Percentiles rank a stretch among this genome's conserved stretches.
Evolutionary conservation across 192 early-diverging fungal species (phyloP).

Genomic region (Piromyces sp.): DNA sequence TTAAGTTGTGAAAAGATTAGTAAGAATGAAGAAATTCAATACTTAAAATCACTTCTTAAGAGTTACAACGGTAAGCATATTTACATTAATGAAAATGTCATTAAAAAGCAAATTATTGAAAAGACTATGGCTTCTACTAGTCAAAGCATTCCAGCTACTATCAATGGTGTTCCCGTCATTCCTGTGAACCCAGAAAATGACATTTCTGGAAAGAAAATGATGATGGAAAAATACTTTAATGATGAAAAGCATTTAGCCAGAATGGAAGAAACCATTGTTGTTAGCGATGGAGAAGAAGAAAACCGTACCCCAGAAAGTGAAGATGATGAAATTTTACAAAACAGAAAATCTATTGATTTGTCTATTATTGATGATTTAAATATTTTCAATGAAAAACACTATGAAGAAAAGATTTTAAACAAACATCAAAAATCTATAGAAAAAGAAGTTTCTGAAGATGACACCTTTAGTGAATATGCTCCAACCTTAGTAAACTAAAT

Average conservation of each 20-base stretch:
- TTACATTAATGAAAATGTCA: neutral
- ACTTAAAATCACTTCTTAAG: neutral
- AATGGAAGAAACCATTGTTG: neutral
- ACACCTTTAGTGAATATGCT: neutral
- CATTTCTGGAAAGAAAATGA: neutral
- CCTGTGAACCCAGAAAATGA: neutral
- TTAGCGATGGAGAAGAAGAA: neutral
- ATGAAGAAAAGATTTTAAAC: neutral
- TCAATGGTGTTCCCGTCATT: neutral
- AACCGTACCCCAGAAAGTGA: no score
- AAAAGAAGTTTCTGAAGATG: neutral
- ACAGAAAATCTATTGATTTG: neutral
- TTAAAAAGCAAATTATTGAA: neutral
- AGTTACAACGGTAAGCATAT: neutral
- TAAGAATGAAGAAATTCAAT: neutral
- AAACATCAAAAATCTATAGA: neutral
- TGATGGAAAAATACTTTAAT: neutral
- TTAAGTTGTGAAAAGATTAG: neutral
- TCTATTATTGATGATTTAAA: neutral
- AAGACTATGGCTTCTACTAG: neutral
- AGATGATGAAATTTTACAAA: neutral
- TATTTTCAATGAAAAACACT: neutral
- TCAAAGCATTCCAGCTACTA: neutral
- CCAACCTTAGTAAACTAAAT: neutral
- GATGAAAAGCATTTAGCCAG: neutral